phyloP scores from a whole-genome alignment of 1,139 yeast genomes.

The Debaryomycetaceae sp. region DNA sequence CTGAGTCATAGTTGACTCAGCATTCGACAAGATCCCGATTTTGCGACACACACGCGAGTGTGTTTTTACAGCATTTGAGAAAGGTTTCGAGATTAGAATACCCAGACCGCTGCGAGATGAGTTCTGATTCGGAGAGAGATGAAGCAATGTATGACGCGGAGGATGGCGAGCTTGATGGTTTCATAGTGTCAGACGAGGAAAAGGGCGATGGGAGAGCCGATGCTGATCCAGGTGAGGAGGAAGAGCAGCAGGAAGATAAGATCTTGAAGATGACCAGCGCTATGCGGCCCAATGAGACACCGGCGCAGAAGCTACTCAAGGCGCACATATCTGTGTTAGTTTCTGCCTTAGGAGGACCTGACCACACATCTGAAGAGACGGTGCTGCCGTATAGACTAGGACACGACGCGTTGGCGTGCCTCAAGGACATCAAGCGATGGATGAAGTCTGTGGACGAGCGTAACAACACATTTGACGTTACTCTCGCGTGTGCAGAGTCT shows the following conservation, averaged over 20 bases:
- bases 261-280: constrained; percentile 25
- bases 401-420: constrained; percentile 85
- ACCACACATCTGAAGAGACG: constrained; percentile 43
- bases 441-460: constrained; percentile 77
- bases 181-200: constrained; percentile 21
- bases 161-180: constrained; percentile 17
- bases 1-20: too few relatives aligned
- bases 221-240: constrained; percentile 10
- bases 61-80: neutral
- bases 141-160: constrained; percentile 10
- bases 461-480: constrained; percentile 70
- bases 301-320: constrained; percentile 46
- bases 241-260: constrained; percentile 22
- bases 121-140: constrained; percentile 9
- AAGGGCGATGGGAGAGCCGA: constrained; percentile 11
- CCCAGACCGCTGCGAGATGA: constrained; percentile 3
- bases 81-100: neutral
- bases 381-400: constrained; percentile 72
- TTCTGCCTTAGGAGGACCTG: constrained; percentile 81
- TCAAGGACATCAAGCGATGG: constrained; percentile 88
- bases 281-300: constrained; percentile 36
- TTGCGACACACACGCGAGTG: constrained; percentile 2
- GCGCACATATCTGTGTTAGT: constrained; percentile 72
- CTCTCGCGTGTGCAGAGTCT: constrained; percentile 82
- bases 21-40: neutral